Evolutionary conservation across 2,329 filamentous ascomycete species (phyloP).

Genomic region (Erysiphe pulchra): DNA sequence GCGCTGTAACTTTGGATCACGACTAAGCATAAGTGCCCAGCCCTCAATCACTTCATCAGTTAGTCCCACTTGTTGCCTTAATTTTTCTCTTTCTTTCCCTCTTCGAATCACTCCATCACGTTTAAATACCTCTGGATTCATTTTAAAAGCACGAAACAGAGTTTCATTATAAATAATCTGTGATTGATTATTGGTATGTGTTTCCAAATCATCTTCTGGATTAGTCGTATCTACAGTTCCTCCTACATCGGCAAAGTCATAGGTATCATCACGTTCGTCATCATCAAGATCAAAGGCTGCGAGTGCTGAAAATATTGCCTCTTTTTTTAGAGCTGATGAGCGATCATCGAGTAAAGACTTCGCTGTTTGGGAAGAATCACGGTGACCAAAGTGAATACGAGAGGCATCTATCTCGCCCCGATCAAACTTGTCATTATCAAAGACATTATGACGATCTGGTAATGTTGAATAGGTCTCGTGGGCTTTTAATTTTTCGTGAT

Average conservation of each 20-base stretch:
- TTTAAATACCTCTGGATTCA: conserved; percentile 37
- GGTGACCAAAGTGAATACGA: conserved; percentile 58
- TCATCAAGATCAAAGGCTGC: conserved; percentile 82
- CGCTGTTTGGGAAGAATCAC: conserved; percentile 33
- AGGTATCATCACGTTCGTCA: conserved; percentile 91
- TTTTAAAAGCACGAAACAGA: conserved; percentile 48
- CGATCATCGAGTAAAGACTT: conserved; percentile 45
- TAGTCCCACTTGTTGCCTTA: conserved; percentile 62
- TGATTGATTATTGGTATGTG: conserved; percentile 15
- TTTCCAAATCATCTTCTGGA: conserved; percentile 22
- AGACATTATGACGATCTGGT: conserved; percentile 42
- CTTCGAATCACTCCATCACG: conserved; percentile 46
- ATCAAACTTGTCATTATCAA: conserved; percentile 61
- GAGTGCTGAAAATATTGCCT: conserved; percentile 67
- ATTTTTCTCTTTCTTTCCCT: conserved; percentile 29
- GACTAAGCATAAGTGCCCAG: conserved; percentile 65
- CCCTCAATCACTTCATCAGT: conserved; percentile 86
- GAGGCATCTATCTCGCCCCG: conserved; percentile 37
- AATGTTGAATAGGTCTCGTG: conserved; percentile 29
- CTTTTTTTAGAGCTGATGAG: conserved; percentile 43
- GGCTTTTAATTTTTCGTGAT: not conserved
- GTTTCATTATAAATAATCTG: conserved; percentile 35
- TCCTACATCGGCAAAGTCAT: conserved; percentile 77
- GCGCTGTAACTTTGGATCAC: conserved; percentile 42
- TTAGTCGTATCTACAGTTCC: conserved; percentile 50